These are phyloP conservation scores for Phytomonas francai DNA, from an alignment of 208 protist species.

Conservation along the genomic window DNA sequence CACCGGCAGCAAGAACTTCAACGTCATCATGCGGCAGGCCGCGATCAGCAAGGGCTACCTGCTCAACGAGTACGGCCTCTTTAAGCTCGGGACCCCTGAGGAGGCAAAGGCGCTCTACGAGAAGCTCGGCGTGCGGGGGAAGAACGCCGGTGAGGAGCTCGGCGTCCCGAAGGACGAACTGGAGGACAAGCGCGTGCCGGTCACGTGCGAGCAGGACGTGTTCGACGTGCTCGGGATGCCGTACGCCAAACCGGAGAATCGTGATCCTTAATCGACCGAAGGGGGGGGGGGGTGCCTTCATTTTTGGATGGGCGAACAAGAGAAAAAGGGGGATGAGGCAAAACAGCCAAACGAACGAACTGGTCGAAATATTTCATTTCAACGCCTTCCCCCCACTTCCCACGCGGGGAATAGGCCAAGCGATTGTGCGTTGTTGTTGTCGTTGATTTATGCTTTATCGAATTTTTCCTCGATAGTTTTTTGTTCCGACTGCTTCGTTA, in stretches of 20 bases:
- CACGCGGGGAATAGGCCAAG: too few species aligned
- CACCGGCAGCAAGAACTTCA: constrained; percentile 91
- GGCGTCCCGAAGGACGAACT: constrained; percentile 77
- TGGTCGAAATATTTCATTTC: too few species aligned
- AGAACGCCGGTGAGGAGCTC: constrained; percentile 75
- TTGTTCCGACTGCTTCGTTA: too few species aligned
- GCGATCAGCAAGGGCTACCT: constrained; percentile 86
- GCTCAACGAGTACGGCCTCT: constrained; percentile 88
- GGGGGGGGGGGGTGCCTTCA: too few species aligned
- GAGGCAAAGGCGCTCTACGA: constrained; percentile 77
- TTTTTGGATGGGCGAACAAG: constrained; percentile 5
- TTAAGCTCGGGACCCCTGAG: constrained; percentile 74
- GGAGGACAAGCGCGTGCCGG: constrained; percentile 73
- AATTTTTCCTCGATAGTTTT: too few species aligned
- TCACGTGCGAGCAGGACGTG: constrained; percentile 75
- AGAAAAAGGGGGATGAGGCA: too few species aligned
- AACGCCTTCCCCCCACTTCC: too few species aligned
- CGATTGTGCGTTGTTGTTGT: too few species aligned
- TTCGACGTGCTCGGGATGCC: constrained; percentile 85
- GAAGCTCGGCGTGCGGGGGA: constrained; percentile 45
- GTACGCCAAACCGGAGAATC: constrained; percentile 80
- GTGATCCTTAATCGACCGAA: constrained; percentile 47
- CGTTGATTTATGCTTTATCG: too few species aligned
- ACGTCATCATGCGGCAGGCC: constrained; percentile 87
- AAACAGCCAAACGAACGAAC: too few species aligned